Conservation (phyloP, 2,329 filamentous ascomycete genomes). For the Pseudogymnoascus verrucosus region DNA sequence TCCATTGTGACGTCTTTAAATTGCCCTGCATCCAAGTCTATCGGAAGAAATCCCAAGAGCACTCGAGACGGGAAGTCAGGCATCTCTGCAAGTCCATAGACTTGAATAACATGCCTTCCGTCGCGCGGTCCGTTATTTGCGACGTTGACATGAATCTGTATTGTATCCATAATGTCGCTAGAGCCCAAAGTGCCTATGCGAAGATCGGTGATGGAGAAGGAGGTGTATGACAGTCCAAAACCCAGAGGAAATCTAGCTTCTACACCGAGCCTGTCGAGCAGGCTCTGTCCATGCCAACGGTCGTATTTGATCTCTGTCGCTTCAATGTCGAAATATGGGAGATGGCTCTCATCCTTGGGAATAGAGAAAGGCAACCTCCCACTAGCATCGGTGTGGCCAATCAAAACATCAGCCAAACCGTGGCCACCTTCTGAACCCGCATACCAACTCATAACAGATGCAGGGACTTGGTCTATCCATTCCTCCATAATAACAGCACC, state of each 20-base stretch:
- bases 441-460: slow-evolving; percentile 12
- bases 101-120: neutral
- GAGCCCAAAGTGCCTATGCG: neutral
- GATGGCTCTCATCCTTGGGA: slow-evolving; percentile 18
- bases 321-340: slow-evolving; percentile 21
- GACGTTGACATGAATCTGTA: neutral
- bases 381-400: slow-evolving; percentile 11
- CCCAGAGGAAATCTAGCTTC: slow-evolving; percentile 45
- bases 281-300: slow-evolving; percentile 22
- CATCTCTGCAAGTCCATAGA: neutral
- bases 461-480: slow-evolving; percentile 11
- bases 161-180: neutral
- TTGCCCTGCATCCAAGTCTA: neutral
- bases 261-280: slow-evolving; percentile 18
- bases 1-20: neutral
- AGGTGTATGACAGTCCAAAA: slow-evolving; percentile 48
- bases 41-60: neutral
- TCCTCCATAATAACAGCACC: slow-evolving; percentile 13
- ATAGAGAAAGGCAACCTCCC: slow-evolving; percentile 15
- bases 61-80: neutral
- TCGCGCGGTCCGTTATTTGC: neutral
- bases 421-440: slow-evolving; percentile 11
- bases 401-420: slow-evolving; percentile 12
- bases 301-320: slow-evolving; percentile 19
- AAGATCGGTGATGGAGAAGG: neutral